Evolutionary conservation across 306 rosid species (phyloP).

Genomic region (Rosa multiflora): DNA sequence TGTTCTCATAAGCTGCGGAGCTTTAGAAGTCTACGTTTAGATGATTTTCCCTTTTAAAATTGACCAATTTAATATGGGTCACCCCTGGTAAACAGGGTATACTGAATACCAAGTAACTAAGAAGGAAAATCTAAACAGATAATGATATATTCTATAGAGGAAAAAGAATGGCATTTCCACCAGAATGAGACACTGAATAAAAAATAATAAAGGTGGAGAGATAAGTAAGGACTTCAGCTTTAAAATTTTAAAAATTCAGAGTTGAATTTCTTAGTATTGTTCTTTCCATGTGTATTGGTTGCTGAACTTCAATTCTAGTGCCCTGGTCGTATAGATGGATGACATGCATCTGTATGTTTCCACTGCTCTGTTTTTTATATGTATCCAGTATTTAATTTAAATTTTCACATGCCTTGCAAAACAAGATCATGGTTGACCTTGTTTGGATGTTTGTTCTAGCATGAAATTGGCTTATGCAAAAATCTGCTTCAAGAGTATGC

Average conservation of each 20-base stretch:
- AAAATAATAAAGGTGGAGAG: not conserved
- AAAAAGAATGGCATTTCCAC: not conserved
- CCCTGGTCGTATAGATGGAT: not conserved
- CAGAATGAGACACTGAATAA: not conserved
- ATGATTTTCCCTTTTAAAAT: not conserved
- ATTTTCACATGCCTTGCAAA: not conserved
- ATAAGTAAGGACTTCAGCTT: not conserved
- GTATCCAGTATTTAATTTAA: not conserved
- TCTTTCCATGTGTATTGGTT: not conserved
- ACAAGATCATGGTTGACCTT: slow-evolving; percentile 16
- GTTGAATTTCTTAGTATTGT: not conserved
- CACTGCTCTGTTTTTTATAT: not conserved
- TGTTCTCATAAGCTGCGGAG: not conserved
- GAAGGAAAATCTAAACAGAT: not conserved
- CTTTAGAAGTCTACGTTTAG: not conserved
- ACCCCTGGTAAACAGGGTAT: not conserved
- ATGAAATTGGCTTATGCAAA: slow-evolving; percentile 96
- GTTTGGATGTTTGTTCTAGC: slow-evolving; percentile 49
- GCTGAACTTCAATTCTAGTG: not conserved
- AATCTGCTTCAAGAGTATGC: slow-evolving; percentile 98
- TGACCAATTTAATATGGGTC: not conserved
- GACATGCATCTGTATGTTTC: not conserved
- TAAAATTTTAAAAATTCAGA: not conserved
- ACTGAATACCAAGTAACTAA: not conserved
- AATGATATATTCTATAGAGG: not conserved